phyloP scores from a whole-genome alignment of 208 protist genomes.

The Entamoeba invadens region DNA sequence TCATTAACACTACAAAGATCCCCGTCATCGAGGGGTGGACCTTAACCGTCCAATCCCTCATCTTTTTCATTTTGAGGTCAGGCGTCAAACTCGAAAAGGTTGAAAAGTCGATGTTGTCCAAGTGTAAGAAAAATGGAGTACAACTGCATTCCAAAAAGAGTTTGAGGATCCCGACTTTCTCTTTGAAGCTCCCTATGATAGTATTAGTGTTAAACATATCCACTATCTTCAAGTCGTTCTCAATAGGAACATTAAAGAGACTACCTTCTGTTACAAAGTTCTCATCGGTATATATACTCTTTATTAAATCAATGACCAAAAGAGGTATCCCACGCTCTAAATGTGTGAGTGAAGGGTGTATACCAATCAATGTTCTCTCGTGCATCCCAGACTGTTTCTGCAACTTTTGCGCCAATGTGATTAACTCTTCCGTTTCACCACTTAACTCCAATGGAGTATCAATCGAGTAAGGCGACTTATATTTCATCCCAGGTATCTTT shows the following conservation, averaged over 20 bases:
- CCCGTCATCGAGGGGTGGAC: neutral
- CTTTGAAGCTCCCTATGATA: neutral
- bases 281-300: neutral
- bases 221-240: neutral
- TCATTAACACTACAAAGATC: neutral
- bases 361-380: neutral
- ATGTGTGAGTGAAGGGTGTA: neutral
- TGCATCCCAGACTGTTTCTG: neutral
- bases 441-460: neutral
- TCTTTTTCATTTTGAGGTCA: neutral
- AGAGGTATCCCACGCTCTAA: neutral
- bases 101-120: neutral
- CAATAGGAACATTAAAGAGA: neutral
- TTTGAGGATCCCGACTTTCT: neutral
- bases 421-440: neutral
- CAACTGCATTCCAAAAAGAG: neutral
- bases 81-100: neutral
- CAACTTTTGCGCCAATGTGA: neutral
- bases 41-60: neutral
- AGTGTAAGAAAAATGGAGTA: neutral
- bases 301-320: neutral
- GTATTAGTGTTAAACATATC: neutral
- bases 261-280: neutral
- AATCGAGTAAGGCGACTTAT: neutral
- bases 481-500: neutral